Base-by-base conservation (phyloP, 176 grass and related monocot species). In the Paspalum notatum region DNA sequence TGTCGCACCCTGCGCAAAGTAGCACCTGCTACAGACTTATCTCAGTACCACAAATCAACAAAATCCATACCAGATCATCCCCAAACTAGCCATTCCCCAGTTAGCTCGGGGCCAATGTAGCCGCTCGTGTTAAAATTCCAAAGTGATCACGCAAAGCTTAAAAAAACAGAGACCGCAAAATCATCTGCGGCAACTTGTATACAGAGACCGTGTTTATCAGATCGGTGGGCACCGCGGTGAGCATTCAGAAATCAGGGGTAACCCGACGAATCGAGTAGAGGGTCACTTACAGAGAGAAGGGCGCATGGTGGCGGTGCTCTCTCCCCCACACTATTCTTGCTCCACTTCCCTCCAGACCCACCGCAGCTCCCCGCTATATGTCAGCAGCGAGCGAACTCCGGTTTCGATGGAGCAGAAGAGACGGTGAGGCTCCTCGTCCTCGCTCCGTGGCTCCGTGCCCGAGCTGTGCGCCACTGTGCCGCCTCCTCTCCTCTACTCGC, bases 241-340 rank as follows among this genome's bases (percentile, higher is more conserved):
- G 32, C 39, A 42, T 41, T 66, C 46, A 55, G 62, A 42, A 66
- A 24, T 8, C 15, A n/a, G 43, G 49, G 25, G 8, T 1, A 7
- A 24, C 2, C 32, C 6, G 12, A 7, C n/a, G 5, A 69, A 80
- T 62, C 45, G 45, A 44, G 18, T 9, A 75, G 8, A 39, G 15
- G 38, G 40, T 27, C 3, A 63, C 87, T 81, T 74, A 84, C 87
- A 47, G 47, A 81, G 54, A 37, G 54, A 48, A 45, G 76, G 82
- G 2, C 76, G 62, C 86, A 89, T 84, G 46, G 70, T 80, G 76
- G 76, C 16, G 11, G 20, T 52, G 54, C 64, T 50, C 43, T 17
- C 51, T 79, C 18, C 18, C 11, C 17, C 77, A 52, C 60, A 15
- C 25, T 41, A 22, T 47, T 14, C 27, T 39, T 59, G 45, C 60